Evolutionary conservation across 2,329 filamentous ascomycete species (phyloP), one percentile per base, ranked within the genome.

Genomic region (Fusarium albidum): DNA sequence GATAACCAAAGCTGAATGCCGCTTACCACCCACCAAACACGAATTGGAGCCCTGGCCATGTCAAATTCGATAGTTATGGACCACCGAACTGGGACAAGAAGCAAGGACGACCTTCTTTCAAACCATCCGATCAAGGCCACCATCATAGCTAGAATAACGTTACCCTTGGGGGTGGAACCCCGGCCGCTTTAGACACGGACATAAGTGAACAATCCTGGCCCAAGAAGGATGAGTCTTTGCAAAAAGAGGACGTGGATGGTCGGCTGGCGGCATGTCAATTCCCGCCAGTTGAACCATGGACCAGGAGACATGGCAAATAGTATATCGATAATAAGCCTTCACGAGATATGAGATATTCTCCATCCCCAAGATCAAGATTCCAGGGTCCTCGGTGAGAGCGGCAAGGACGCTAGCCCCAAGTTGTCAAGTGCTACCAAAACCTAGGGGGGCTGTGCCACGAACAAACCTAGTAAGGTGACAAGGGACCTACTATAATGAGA

Each of bases 11-110:
- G 39, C 44, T 50, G 35, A 33, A 41, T 27, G 34, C 37, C 53
- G 44, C 44, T 59, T 35, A 55, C 56, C 55, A 50, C 42, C 54
- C 31, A 34, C 13, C 17, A 41, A 50, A 18, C 12, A 33, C 17
- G 21, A 21, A 7, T 7, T 21, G 21, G 21, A 21, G 21, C n/a
- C 10, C n/a, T 17, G 18, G 11, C 9, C 29, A n/a, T n/a, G n/a
- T n/a, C n/a, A n/a, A n/a, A n/a, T n/a, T n/a, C n/a, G n/a, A n/a
- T n/a, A n/a, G n/a, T n/a, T n/a, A n/a, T n/a, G n/a, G n/a, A n/a
- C n/a, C n/a, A n/a, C 14, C 18, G 33, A 10, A 11, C 15, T 11
- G n/a, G n/a, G n/a, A n/a, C n/a, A n/a, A n/a, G n/a, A n/a, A n/a
- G n/a, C n/a, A n/a, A n/a, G n/a, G n/a, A n/a, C n/a, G n/a, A n/a